These are phyloP conservation scores for Filobasidium floriforme DNA, from an alignment of 768 basidiomycete species.

Conservation along the genomic window DNA sequence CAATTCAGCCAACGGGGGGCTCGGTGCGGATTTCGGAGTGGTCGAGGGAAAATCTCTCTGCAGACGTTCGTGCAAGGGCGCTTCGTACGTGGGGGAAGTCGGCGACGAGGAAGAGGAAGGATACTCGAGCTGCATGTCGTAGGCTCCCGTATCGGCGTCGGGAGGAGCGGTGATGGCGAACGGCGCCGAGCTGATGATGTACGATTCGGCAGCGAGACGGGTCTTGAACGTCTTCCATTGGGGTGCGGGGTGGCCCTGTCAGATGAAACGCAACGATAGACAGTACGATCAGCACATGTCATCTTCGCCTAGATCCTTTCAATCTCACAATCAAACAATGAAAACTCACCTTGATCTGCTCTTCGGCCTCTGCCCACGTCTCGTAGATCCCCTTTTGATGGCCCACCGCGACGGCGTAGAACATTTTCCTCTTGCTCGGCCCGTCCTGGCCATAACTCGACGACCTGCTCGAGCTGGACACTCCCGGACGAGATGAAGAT, in stretches of 20 bases:
- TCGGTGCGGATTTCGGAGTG: slow-evolving; percentile 27
- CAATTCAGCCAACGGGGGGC: slow-evolving; percentile 19
- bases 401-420: slow-evolving; percentile 33
- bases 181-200: slow-evolving; percentile 10
- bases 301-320: background rate
- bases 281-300: background rate
- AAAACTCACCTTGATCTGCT: slow-evolving; percentile 33
- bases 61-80: slow-evolving; percentile 39
- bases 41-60: slow-evolving; percentile 37
- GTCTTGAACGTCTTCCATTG: slow-evolving; percentile 40
- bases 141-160: slow-evolving; percentile 8
- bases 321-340: background rate
- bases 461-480: background rate
- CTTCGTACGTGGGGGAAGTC: slow-evolving; percentile 22
- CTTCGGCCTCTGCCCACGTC: slow-evolving; percentile 33
- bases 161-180: slow-evolving; percentile 5
- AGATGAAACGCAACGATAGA: background rate
- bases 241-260: slow-evolving; percentile 29
- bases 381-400: slow-evolving; percentile 34
- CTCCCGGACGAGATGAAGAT: background rate
- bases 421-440: slow-evolving; percentile 27
- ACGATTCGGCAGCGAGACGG: slow-evolving; percentile 38
- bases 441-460: background rate
- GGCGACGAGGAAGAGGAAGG: slow-evolving; percentile 1
- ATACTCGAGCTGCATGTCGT: slow-evolving; percentile 19